These are phyloP conservation scores for Paracamarosporium sp. DNA, from an alignment of 2,329 filamentous ascomycete species.

Conservation along the genomic window DNA sequence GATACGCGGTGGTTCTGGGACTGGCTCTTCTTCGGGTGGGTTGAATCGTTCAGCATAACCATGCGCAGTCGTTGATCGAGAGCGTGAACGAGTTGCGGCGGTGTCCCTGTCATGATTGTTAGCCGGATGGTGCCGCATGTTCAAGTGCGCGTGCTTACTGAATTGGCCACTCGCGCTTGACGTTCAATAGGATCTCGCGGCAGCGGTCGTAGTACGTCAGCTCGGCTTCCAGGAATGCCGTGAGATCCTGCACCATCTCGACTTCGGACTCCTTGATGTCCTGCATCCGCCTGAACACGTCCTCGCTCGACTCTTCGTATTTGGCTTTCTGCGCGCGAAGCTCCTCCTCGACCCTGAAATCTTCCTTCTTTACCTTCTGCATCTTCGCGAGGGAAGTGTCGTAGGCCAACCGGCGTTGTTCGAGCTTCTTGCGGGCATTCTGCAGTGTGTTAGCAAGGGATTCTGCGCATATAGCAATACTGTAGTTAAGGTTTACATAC, in stretches of 20 bases:
- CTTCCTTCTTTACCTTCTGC: slow-evolving; percentile 92
- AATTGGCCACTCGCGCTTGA: slow-evolving; percentile 73
- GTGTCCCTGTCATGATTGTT: slow-evolving; percentile 33
- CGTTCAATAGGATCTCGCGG: slow-evolving; percentile 76
- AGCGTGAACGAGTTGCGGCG: slow-evolving; percentile 53
- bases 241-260: slow-evolving; percentile 81
- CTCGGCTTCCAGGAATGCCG: slow-evolving; percentile 84
- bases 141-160: slow-evolving; percentile 52
- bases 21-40: slow-evolving; percentile 63
- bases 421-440: slow-evolving; percentile 91
- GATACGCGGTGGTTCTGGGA: slow-evolving; percentile 58
- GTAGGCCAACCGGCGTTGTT: slow-evolving; percentile 85
- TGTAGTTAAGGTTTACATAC: slow-evolving; percentile 55
- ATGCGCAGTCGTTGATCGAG: slow-evolving; percentile 69
- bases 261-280: slow-evolving; percentile 92
- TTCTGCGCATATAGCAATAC: not conserved
- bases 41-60: slow-evolving; percentile 67
- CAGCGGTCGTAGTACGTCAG: slow-evolving; percentile 91
- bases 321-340: slow-evolving; percentile 89
- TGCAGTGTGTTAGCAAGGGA: slow-evolving; percentile 41
- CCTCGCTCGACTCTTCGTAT: slow-evolving; percentile 93
- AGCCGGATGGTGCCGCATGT: slow-evolving; percentile 13
- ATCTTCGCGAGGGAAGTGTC: slow-evolving; percentile 89
- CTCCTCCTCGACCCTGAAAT: slow-evolving; percentile 92
- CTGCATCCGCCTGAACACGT: slow-evolving; percentile 90